Percentiles rank a stretch among this genome's conserved stretches.
Evolutionary conservation across 768 basidiomycete species (phyloP).

Genomic region (Termitomyces sp.): DNA sequence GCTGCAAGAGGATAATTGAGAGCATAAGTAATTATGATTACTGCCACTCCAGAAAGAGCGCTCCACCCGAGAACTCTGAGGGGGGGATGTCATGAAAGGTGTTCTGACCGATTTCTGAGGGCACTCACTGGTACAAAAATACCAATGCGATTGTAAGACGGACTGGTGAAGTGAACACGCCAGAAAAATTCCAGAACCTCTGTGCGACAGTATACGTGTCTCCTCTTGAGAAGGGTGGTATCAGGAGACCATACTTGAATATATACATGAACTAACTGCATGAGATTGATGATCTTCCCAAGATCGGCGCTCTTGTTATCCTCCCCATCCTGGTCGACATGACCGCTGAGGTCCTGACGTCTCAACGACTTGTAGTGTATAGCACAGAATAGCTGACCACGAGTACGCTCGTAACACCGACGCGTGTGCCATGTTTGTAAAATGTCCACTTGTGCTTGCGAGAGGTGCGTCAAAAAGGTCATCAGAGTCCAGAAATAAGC

Average conservation of each 20-base stretch:
- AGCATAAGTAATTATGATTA: slow-evolving; percentile 59
- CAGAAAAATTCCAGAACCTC: slow-evolving; percentile 72
- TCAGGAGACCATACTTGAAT: neutral
- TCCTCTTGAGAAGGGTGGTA: slow-evolving; percentile 40
- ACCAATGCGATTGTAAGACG: slow-evolving; percentile 63
- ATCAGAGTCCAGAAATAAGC: slow-evolving; percentile 62
- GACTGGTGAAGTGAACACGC: slow-evolving; percentile 60
- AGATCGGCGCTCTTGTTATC: slow-evolving; percentile 50
- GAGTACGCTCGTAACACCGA: slow-evolving; percentile 68
- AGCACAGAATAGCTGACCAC: slow-evolving; percentile 69
- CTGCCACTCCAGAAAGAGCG: slow-evolving; percentile 66
- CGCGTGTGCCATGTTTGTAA: slow-evolving; percentile 67
- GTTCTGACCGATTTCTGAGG: neutral
- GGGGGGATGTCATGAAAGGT: neutral
- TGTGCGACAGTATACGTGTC: slow-evolving; percentile 71
- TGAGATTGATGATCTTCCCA: slow-evolving; percentile 73
- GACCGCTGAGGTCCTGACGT: slow-evolving; percentile 55
- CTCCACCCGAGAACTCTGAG: slow-evolving; percentile 80
- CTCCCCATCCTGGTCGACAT: slow-evolving; percentile 35
- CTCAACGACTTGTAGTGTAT: slow-evolving; percentile 69
- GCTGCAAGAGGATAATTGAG: slow-evolving; percentile 70
- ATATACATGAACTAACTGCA: slow-evolving; percentile 47
- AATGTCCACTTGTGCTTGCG: slow-evolving; percentile 66
- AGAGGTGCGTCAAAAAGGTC: slow-evolving; percentile 61
- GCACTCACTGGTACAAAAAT: slow-evolving; percentile 68